Base-by-base conservation (phyloP, 2,329 filamentous ascomycete genomes). In the Dothideomycetes sp. region DNA sequence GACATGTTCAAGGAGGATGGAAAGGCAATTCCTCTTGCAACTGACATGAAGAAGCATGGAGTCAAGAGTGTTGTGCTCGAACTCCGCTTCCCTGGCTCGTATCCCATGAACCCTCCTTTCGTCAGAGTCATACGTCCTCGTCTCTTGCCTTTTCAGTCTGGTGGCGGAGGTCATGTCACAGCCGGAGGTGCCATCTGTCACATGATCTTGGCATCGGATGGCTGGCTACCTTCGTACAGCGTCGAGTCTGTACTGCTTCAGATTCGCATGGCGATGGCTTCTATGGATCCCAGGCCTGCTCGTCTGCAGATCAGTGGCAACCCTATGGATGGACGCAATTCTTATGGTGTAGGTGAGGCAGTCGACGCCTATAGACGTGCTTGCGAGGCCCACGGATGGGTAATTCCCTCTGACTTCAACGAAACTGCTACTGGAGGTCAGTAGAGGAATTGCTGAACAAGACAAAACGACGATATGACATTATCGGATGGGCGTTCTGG, bases 141-240 rank as follows among this genome's bases (percentile, higher is more conserved):
- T 4, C 89, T 94, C 58, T 58, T 89, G 15, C 69, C 76, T 2
- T 89, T 89, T 53, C 56, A 65, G 18, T 51, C 67, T 4, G 85
- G 86, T 4, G 88, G 87, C 15, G 88, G 88, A 17, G 87, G 87
- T 0, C 84, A 94, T 57, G 80, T 95, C 45, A 94, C 88, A 0
- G 65, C 70, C 1, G 88, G 88, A 17, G 88, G 88, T 1, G 84
- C 87, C 1, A 76, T 95, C 63, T 82, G 78, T 27, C 32, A 42
- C 10, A 18, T 15, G 9, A 5, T 36, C 5, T 20, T 35, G 11
- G 24, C 25, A 4, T 19, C 32, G 7, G 32, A 30, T 29, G 88
- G 87, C 18, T 95, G 88, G 88, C 78, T 71, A 16, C 78, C 82
- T 0, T 78, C 74, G 1, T 76, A 71, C 36, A 78, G 74, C 13